phyloP scores from a whole-genome alignment of 1,139 yeast species.

The Meyerozyma athensensis region DNA sequence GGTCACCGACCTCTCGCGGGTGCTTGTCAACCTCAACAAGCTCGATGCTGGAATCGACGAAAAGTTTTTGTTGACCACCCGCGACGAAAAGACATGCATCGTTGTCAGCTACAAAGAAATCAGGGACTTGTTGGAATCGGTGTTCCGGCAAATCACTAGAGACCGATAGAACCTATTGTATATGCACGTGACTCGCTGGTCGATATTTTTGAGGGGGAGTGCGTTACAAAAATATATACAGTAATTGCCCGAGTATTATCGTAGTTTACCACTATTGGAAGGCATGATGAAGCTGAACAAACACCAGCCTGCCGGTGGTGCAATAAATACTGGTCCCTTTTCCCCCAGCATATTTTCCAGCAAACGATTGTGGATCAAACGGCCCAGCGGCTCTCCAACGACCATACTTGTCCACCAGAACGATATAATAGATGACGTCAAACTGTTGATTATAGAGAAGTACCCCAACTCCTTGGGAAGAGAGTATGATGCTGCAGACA shows the following conservation, averaged over 20 bases:
- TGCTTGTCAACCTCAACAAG: conserved; percentile 73
- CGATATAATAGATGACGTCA: conserved; percentile 73
- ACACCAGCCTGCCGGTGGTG: background rate
- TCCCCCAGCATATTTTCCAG: conserved; percentile 10
- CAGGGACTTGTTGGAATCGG: conserved; percentile 66
- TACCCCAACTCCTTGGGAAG: conserved; percentile 68
- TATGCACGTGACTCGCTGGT: background rate
- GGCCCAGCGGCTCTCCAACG: conserved; percentile 59
- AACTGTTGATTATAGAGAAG: conserved; percentile 51
- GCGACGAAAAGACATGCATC: conserved; percentile 78
- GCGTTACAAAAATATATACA: background rate
- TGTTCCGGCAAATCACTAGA: conserved; percentile 56
- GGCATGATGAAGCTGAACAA: background rate
- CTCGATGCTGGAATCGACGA: conserved; percentile 92
- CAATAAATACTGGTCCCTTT: conserved; percentile 5
- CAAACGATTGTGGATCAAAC: conserved; percentile 61
- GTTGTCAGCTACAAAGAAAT: conserved; percentile 78
- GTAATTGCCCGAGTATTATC: no score
- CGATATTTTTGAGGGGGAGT: background rate
- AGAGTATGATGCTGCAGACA: conserved; percentile 66
- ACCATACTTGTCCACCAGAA: conserved; percentile 50
- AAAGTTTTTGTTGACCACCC: conserved; percentile 68
- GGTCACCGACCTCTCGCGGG: conserved; percentile 77
- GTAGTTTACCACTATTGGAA: no score
- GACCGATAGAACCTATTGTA: conserved; percentile 8